phyloP scores from a whole-genome alignment of 495 filamentous ascomycete genomes.

The Chaetomium fimeti region DNA sequence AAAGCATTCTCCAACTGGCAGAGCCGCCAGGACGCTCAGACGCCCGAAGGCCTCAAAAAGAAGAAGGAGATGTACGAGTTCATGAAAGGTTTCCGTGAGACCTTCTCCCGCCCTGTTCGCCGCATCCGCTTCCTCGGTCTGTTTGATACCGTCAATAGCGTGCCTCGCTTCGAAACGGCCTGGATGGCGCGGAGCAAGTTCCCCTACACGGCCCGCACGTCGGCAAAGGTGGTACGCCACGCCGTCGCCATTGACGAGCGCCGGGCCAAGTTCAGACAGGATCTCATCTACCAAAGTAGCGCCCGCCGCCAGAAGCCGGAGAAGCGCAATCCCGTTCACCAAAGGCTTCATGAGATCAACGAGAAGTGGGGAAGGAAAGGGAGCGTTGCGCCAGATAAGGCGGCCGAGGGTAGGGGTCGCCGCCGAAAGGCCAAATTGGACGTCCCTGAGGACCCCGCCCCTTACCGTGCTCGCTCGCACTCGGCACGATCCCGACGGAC shows the following conservation, averaged over 20 bases:
- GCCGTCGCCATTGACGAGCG: conserved; percentile 79
- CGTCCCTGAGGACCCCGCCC: conserved; percentile 28
- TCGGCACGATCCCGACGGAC: conserved; percentile 32
- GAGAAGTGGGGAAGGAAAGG: conserved; percentile 39
- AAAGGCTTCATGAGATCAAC: conserved; percentile 44
- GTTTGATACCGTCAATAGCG: conserved; percentile 79
- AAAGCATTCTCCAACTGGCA: conserved; percentile 88
- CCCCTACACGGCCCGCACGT: conserved; percentile 76
- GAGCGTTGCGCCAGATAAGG: neutral
- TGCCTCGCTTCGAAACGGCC: conserved; percentile 76
- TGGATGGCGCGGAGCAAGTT: conserved; percentile 84
- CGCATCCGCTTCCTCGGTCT: conserved; percentile 69
- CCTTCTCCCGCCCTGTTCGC: conserved; percentile 74
- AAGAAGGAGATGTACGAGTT: conserved; percentile 67
- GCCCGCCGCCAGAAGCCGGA: conserved; percentile 38
- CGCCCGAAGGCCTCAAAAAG: conserved; percentile 56
- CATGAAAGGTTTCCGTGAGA: conserved; percentile 82
- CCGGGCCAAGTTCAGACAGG: conserved; percentile 66
- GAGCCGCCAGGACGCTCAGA: conserved; percentile 57
- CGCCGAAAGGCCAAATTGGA: conserved; percentile 24
- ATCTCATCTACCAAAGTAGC: conserved; percentile 63
- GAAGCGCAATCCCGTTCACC: conserved; percentile 37
- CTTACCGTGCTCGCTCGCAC: conserved; percentile 49
- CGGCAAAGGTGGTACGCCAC: conserved; percentile 66
- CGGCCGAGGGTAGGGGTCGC: conserved; percentile 11